Evolutionary conservation across 2,329 filamentous ascomycete genomes (phyloP).

Genomic region (Colletotrichum liriopes): DNA sequence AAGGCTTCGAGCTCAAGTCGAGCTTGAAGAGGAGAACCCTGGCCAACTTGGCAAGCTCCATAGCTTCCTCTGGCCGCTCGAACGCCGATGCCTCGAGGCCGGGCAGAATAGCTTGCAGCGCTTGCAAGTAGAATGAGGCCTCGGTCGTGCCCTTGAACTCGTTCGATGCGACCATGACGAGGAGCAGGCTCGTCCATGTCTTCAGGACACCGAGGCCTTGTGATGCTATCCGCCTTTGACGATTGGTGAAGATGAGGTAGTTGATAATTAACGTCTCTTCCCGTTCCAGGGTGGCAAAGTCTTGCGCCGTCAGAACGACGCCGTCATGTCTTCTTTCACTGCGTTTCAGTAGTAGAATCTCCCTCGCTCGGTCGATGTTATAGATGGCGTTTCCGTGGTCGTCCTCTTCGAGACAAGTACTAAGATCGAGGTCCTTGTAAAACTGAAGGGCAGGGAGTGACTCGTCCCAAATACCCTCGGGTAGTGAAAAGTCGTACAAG

Average conservation of each 20-base stretch:
- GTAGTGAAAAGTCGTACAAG: constrained; percentile 87
- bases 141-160: constrained; percentile 82
- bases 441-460: constrained; percentile 70
- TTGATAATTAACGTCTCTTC: constrained; percentile 75
- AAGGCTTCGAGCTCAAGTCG: constrained; percentile 65
- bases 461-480: constrained; percentile 65
- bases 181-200: constrained; percentile 88
- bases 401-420: constrained; percentile 74
- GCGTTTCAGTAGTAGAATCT: constrained; percentile 80
- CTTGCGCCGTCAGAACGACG: constrained; percentile 64
- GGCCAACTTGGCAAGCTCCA: constrained; percentile 84
- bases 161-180: constrained; percentile 86
- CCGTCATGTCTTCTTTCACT: constrained; percentile 71
- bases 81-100: constrained; percentile 85
- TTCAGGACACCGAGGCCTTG: constrained; percentile 79
- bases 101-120: constrained; percentile 88
- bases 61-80: constrained; percentile 78
- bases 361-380: constrained; percentile 79
- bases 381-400: constrained; percentile 73
- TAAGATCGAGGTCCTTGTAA: constrained; percentile 78
- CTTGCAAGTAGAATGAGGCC: constrained; percentile 86
- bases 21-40: constrained; percentile 81
- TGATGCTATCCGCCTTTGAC: constrained; percentile 70
- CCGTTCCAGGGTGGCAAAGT: constrained; percentile 65
- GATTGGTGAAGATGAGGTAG: constrained; percentile 76